phyloP scores from a whole-genome alignment of 805 yeast species.

The Hanseniaspora valbyensis region DNA sequence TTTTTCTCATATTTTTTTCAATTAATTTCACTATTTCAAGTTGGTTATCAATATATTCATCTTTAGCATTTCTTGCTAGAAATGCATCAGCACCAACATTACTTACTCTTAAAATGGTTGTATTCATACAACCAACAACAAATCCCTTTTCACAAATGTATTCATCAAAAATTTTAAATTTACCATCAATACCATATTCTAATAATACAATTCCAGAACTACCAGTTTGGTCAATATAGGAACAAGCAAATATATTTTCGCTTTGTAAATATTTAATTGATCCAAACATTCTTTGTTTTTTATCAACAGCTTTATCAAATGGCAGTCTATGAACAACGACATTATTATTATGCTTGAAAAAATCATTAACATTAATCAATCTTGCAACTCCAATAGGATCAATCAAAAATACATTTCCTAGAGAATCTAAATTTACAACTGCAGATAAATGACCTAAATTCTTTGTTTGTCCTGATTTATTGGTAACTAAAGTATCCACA shows the following conservation, averaged over 20 bases:
- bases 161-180: constrained; percentile 10
- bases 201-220: constrained; percentile 6
- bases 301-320: background rate
- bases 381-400: constrained; percentile 15
- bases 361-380: constrained; percentile 8
- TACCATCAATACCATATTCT: constrained; percentile 6
- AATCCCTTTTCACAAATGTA: constrained; percentile 3
- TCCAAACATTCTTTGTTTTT: constrained; percentile 12
- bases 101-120: constrained; percentile 5
- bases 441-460: constrained; percentile 13
- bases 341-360: constrained; percentile 4
- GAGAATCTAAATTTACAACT: constrained; percentile 10
- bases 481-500: constrained; percentile 13
- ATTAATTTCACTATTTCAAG: background rate
- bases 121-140: constrained; percentile 10
- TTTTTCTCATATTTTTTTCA: constrained; percentile 12
- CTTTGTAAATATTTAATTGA: constrained; percentile 4
- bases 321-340: constrained; percentile 9
- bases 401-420: constrained; percentile 13
- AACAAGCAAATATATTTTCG: constrained; percentile 12
- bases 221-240: constrained; percentile 5
- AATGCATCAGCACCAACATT: constrained; percentile 15
- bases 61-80: constrained; percentile 10
- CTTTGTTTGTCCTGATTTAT: constrained; percentile 8
- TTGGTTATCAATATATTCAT: background rate